Percentiles rank a stretch among this genome's conserved stretches.
phyloP scores from a whole-genome alignment of 2,329 filamentous ascomycete species.

The Dothiorella sarmentorum region DNA sequence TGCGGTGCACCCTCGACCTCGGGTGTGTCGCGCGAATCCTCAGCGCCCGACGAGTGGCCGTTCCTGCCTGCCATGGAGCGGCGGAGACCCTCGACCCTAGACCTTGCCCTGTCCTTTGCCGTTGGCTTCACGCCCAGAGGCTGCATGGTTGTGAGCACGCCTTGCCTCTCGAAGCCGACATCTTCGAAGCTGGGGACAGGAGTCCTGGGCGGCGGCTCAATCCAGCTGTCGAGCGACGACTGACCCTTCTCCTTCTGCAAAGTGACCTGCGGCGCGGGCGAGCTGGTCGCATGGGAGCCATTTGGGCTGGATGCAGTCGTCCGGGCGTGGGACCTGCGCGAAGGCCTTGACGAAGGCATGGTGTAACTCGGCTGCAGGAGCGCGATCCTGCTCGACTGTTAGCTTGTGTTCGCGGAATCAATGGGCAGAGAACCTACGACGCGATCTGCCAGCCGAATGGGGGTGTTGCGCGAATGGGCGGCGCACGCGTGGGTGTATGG shows the following conservation, averaged over 20 bases:
- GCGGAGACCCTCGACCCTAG: conserved; percentile 45
- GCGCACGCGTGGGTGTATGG: conserved; percentile 14
- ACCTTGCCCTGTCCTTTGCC: conserved; percentile 56
- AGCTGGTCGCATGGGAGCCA: conserved; percentile 25
- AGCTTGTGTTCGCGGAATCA: neutral
- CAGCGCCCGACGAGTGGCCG: conserved; percentile 34
- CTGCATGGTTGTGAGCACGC: conserved; percentile 79
- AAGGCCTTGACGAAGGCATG: conserved; percentile 36
- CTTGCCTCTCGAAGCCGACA: conserved; percentile 66
- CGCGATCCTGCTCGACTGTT: conserved; percentile 17
- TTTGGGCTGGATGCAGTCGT: conserved; percentile 7
- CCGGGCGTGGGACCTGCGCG: conserved; percentile 30
- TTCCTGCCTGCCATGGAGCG: conserved; percentile 43
- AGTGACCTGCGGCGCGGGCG: conserved; percentile 24
- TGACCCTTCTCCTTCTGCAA: conserved; percentile 35
- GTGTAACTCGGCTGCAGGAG: conserved; percentile 13
- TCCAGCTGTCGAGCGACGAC: conserved; percentile 47
- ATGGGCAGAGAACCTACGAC: conserved; percentile 9
- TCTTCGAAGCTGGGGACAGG: conserved; percentile 72
- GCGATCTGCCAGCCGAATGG: conserved; percentile 15
- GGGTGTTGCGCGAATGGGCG: conserved; percentile 15
- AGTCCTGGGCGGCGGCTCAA: conserved; percentile 54
- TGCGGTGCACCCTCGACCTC: conserved; percentile 40
- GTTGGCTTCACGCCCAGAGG: conserved; percentile 71
- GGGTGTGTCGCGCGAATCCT: conserved; percentile 45